Conservation (phyloP, 345 rosid genomes). For the Theobroma cacao region DNA sequence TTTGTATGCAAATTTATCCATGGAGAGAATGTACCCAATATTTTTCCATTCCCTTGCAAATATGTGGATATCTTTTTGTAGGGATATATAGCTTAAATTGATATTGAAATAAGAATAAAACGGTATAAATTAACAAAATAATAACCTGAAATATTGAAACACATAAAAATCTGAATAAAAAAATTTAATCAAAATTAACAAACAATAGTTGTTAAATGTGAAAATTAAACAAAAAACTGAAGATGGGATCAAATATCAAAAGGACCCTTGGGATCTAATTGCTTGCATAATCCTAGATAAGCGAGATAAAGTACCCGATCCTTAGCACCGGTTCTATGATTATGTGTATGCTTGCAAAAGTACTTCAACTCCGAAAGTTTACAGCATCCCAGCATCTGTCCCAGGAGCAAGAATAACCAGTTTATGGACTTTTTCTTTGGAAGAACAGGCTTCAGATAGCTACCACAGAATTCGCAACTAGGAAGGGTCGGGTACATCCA, state of each 20-base stretch:
- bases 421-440: slow-evolving; percentile 29
- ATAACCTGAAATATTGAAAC: no score
- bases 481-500: slow-evolving; percentile 38
- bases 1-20: no score
- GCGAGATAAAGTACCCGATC: slow-evolving; percentile 41
- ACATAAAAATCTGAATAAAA: background rate
- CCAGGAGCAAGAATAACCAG: slow-evolving; percentile 42
- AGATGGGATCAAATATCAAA: slow-evolving; percentile 23
- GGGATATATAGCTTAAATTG: background rate
- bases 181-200: no score
- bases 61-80: background rate
- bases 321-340: slow-evolving; percentile 44
- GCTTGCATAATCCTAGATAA: slow-evolving; percentile 34
- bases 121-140: no score
- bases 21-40: no score
- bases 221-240: background rate
- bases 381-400: slow-evolving; percentile 38
- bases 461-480: slow-evolving; percentile 20
- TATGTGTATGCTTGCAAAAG: slow-evolving; percentile 40
- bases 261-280: slow-evolving; percentile 30
- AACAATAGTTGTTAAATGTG: background rate
- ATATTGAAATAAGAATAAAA: no score
- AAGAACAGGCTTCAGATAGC: slow-evolving; percentile 20
- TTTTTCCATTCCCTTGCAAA: background rate
- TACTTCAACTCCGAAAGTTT: slow-evolving; percentile 34